Evolutionary conservation across 371 early-diverging fungal genomes (phyloP).

Genomic region (Mucor ambiguus): DNA sequence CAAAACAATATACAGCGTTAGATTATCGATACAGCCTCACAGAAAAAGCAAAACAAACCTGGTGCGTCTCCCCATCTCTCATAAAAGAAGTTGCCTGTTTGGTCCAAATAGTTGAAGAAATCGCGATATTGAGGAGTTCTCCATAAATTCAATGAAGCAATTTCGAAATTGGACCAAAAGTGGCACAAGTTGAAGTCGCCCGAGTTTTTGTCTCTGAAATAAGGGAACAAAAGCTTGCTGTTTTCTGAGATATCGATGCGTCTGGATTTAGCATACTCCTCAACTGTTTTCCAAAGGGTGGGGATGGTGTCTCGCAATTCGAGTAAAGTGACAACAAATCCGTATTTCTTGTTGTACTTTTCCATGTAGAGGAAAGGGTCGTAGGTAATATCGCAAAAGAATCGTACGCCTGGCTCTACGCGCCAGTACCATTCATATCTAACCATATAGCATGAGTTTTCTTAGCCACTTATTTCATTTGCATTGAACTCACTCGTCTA

Average conservation of each 20-base stretch:
- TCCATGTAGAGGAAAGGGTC: slow-evolving; percentile 86
- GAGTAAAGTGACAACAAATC: slow-evolving; percentile 69
- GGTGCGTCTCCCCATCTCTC: slow-evolving; percentile 77
- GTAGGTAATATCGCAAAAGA: slow-evolving; percentile 80
- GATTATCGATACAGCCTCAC: slow-evolving; percentile 78
- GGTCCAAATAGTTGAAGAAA: slow-evolving; percentile 65
- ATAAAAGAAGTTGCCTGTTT: slow-evolving; percentile 70
- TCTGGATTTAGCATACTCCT: slow-evolving; percentile 51
- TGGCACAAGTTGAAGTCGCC: slow-evolving; percentile 74
- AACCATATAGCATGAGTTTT: background rate
- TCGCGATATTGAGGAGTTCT: slow-evolving; percentile 64
- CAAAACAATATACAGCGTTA: slow-evolving; percentile 85
- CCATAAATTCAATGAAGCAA: slow-evolving; percentile 83
- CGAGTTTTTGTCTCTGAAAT: slow-evolving; percentile 44
- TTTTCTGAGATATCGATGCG: slow-evolving; percentile 41
- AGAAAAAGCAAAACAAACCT: slow-evolving; percentile 93
- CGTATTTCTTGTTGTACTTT: slow-evolving; percentile 77
- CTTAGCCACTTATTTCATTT: background rate
- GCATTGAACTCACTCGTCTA: slow-evolving; percentile 60
- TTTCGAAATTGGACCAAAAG: slow-evolving; percentile 95
- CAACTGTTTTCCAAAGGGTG: slow-evolving; percentile 70
- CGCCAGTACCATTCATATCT: slow-evolving; percentile 92
- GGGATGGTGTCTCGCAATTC: slow-evolving; percentile 80
- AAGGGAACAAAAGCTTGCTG: slow-evolving; percentile 39
- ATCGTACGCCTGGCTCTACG: slow-evolving; percentile 84